phyloP scores from a whole-genome alignment of 192 early-diverging fungal species.

The Glomus cerebriforme region DNA sequence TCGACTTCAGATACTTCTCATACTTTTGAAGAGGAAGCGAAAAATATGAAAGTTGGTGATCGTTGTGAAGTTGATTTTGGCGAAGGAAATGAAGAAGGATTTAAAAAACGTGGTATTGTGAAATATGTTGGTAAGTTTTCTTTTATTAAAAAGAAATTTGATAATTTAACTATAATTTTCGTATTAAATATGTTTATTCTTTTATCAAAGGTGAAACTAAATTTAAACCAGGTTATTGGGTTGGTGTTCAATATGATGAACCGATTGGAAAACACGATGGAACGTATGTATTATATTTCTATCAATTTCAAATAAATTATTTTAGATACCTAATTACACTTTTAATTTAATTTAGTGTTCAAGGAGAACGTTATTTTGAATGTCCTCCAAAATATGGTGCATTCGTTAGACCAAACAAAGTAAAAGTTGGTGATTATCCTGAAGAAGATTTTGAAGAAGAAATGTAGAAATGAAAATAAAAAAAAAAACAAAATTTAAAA shows the following conservation, averaged over 20 bases:
- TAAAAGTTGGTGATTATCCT: constrained; percentile 91
- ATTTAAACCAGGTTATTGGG: constrained; percentile 90
- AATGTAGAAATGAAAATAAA: constrained; percentile 15
- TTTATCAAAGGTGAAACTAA: constrained; percentile 51
- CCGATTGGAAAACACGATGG: constrained; percentile 96
- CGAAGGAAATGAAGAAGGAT: constrained; percentile 45
- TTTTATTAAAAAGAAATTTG: background rate
- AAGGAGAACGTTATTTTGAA: constrained; percentile 77
- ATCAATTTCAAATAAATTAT: background rate
- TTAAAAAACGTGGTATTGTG: constrained; percentile 63
- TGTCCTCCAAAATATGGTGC: constrained; percentile 77
- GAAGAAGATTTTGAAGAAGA: constrained; percentile 71
- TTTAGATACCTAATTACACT: background rate
- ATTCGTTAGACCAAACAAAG: constrained; percentile 88
- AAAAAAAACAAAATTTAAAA: no score
- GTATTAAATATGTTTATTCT: background rate
- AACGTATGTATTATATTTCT: constrained; percentile 36
- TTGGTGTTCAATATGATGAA: constrained; percentile 95
- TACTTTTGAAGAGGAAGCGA: constrained; percentile 63
- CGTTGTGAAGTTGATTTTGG: constrained; percentile 79
- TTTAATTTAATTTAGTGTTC: constrained; percentile 49
- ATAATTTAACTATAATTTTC: background rate
- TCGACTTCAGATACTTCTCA: constrained; percentile 41
- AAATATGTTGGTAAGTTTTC: constrained; percentile 66
- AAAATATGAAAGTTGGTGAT: constrained; percentile 69